A percentile compares a stretch with the other conserved stretches of the same genome.
Evolutionary conservation across 352 stramenopile genomes (phyloP).

Genomic region (Globisporangium solare): DNA sequence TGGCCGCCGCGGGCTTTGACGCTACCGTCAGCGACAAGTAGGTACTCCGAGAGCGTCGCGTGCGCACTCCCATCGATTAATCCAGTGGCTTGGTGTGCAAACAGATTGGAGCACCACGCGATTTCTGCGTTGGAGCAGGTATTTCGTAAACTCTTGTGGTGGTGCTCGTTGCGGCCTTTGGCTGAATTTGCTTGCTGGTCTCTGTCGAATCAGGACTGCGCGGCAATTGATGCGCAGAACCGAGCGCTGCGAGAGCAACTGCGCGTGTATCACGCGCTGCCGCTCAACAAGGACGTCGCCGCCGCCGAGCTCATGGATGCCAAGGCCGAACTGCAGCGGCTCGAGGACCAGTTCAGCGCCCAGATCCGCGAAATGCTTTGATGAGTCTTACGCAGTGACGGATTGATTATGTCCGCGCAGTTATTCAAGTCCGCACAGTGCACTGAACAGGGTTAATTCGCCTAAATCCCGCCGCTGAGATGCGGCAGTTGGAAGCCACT

Average conservation of each 20-base stretch:
- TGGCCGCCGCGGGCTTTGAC: constrained; percentile 23
- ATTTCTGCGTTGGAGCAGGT: constrained; percentile 25
- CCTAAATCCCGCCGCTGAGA: background rate
- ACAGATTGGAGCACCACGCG: constrained; percentile 31
- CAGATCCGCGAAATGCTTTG: constrained; percentile 44
- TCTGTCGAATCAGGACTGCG: constrained; percentile 21
- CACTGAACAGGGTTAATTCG: too few relatives aligned
- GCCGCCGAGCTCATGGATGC: constrained; percentile 27
- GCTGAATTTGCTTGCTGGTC: too few relatives aligned
- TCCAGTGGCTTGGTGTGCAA: too few relatives aligned
- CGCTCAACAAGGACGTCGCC: constrained; percentile 33
- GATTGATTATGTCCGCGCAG: too few relatives aligned
- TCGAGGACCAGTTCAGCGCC: constrained; percentile 46
- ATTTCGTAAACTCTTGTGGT: too few relatives aligned
- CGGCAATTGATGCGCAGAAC: constrained; percentile 28
- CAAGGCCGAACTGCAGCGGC: constrained; percentile 26
- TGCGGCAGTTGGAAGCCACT: constrained; percentile 1
- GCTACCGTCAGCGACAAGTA: constrained; percentile 16
- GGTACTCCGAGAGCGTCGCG: background rate
- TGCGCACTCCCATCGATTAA: background rate
- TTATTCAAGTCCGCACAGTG: too few relatives aligned
- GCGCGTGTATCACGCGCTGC: constrained; percentile 29
- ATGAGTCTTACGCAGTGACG: constrained; percentile 1
- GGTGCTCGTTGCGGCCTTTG: too few relatives aligned
- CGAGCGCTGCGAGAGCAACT: constrained; percentile 23